These are phyloP conservation scores for Penicillium alfredii DNA, from an alignment of 495 filamentous ascomycete genomes.

Conservation along the genomic window DNA sequence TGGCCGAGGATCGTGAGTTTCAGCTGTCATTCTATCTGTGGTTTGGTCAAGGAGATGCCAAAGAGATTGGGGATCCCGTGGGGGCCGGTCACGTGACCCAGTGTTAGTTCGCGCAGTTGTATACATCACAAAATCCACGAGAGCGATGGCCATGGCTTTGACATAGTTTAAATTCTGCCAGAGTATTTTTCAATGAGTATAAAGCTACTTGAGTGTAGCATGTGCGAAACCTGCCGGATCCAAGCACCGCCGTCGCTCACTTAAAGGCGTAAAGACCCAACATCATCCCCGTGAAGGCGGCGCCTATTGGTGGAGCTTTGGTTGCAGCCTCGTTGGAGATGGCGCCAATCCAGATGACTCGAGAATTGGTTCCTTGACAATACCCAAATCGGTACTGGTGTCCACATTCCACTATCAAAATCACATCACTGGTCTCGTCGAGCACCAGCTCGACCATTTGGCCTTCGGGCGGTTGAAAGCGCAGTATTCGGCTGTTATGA, in stretches of 20 bases:
- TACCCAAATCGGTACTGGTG: conserved; percentile 26
- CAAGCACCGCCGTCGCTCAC: conserved; percentile 32
- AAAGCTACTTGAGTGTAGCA: too few relatives aligned
- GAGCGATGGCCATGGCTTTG: too few relatives aligned
- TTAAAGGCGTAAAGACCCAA: conserved; percentile 42
- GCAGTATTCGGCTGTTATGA: conserved; percentile 16
- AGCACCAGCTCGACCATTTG: conserved; percentile 10
- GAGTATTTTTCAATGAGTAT: too few relatives aligned
- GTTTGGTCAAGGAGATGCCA: too few relatives aligned
- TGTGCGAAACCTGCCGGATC: conserved; percentile 39
- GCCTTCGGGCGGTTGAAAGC: conserved; percentile 17
- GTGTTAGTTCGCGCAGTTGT: too few relatives aligned
- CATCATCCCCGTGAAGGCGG: conserved; percentile 39
- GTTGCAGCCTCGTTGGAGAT: conserved; percentile 25
- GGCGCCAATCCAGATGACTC: conserved; percentile 22
- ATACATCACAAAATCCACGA: too few relatives aligned
- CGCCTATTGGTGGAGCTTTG: conserved; percentile 29
- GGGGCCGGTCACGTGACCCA: too few relatives aligned
- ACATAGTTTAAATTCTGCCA: too few relatives aligned
- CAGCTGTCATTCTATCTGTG: too few relatives aligned
- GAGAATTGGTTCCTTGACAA: conserved; percentile 9
- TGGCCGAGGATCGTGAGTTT: too few relatives aligned
- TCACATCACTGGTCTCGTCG: conserved; percentile 7
- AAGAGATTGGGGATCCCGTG: too few relatives aligned
- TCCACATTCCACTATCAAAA: conserved; percentile 26